Evolutionary conservation across 805 yeast genomes (phyloP).

Genomic region (Lipomyces yamadae): DNA sequence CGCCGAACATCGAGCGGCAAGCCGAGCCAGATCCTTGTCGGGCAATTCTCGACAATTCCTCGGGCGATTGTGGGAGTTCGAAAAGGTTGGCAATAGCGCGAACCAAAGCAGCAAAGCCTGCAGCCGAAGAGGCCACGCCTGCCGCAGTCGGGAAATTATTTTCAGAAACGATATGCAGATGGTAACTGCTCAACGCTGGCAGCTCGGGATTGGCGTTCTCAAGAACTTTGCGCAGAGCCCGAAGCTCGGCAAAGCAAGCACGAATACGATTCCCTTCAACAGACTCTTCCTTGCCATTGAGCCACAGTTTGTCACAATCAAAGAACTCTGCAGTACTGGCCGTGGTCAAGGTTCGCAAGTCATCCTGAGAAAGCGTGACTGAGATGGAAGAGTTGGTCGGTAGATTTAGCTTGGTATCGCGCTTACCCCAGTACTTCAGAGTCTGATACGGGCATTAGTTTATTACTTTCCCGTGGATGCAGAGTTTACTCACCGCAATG

Average conservation of each 20-base stretch:
- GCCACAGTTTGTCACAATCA: conserved; percentile 71
- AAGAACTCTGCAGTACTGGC: conserved; percentile 70
- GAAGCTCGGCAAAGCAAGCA: conserved; percentile 77
- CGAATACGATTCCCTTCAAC: conserved; percentile 56
- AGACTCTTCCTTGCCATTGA: conserved; percentile 83
- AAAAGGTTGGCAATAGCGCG: conserved; percentile 85
- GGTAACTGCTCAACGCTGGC: conserved; percentile 63
- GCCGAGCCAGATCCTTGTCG: conserved; percentile 99
- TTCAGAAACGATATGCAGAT: conserved; percentile 82
- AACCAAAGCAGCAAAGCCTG: conserved; percentile 96
- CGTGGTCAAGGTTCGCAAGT: conserved; percentile 88
- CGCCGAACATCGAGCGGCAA: conserved; percentile 95
- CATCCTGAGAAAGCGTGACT: conserved; percentile 89
- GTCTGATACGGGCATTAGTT: conserved; percentile 56
- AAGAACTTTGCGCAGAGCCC: conserved; percentile 63
- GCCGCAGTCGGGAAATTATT: conserved; percentile 99
- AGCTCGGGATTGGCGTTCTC: conserved; percentile 61
- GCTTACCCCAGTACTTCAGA: conserved; percentile 97
- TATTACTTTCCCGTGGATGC: not conserved
- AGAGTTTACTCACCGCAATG: conserved; percentile 73
- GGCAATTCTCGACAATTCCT: conserved; percentile 90
- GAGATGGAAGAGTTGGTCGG: conserved; percentile 97
- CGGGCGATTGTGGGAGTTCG: conserved; percentile 79
- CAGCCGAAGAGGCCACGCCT: conserved; percentile 96
- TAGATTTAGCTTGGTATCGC: conserved; percentile 83